A percentile compares a stretch with the other conserved stretches of the same genome.
These are phyloP conservation scores for Poterioochromonas sp. DNA, from an alignment of 352 stramenopile genomes.

Conservation along the genomic window DNA sequence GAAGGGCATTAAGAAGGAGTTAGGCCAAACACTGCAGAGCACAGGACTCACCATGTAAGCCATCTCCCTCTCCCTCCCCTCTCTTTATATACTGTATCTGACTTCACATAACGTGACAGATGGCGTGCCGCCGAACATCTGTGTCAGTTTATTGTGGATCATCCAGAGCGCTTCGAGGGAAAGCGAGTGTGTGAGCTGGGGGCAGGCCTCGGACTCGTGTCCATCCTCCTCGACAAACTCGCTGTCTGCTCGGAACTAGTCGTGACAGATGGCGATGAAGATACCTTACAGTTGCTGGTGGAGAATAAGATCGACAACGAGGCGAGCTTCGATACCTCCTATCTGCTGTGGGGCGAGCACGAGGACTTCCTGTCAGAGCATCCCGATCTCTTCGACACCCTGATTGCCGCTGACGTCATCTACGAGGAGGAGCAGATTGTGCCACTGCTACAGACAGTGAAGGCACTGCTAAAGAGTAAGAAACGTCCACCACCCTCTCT, in stretches of 20 bases:
- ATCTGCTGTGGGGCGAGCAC: conserved; percentile 22
- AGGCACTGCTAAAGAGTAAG: conserved; percentile 22
- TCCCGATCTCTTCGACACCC: conserved; percentile 5
- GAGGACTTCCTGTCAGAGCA: conserved; percentile 12
- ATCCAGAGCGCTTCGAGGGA: neutral
- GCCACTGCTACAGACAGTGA: conserved; percentile 12
- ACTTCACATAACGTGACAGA: neutral
- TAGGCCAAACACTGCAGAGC: conserved; percentile 19
- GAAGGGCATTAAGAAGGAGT: conserved; percentile 29
- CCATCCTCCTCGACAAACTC: conserved; percentile 30
- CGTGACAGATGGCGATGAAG: conserved; percentile 31
- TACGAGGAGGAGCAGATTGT: conserved; percentile 27
- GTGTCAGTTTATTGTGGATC: conserved; percentile 10
- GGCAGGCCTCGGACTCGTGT: conserved; percentile 16
- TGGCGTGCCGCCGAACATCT: conserved; percentile 31
- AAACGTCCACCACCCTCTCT: neutral
- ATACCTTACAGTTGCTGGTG: neutral
- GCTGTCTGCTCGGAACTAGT: neutral
- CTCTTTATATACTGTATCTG: neutral
- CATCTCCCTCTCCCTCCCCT: neutral
- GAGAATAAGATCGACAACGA: conserved; percentile 7
- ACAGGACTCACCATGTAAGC: conserved; percentile 35
- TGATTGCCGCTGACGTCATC: conserved; percentile 33
- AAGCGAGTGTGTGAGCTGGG: conserved; percentile 29
- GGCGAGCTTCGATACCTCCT: neutral